A percentile compares a stretch with the other conserved stretches of the same genome.
phyloP scores from a whole-genome alignment of 2,329 filamentous ascomycete genomes.

The Neofusicoccum parvum region DNA sequence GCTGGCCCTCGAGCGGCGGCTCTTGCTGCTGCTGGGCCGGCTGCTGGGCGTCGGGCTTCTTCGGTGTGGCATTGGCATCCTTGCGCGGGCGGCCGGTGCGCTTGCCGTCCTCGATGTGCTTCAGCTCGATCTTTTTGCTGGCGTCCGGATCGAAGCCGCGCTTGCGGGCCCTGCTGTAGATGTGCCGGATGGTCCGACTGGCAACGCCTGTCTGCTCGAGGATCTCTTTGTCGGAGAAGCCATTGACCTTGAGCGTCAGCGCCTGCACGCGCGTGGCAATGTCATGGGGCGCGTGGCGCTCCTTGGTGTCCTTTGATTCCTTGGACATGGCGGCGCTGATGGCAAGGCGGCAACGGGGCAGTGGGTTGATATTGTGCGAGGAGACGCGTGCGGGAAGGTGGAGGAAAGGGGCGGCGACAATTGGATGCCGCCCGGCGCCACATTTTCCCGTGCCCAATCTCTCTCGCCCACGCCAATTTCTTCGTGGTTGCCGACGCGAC shows the following conservation, averaged over 20 bases:
- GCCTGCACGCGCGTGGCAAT: slow-evolving; percentile 22
- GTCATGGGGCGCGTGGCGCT: slow-evolving; percentile 21
- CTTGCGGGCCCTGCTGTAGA: slow-evolving; percentile 21
- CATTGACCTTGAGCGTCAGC: slow-evolving; percentile 22
- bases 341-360: neutral
- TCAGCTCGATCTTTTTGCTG: slow-evolving; percentile 20
- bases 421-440: neutral
- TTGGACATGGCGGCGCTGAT: slow-evolving; percentile 12
- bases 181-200: slow-evolving; percentile 20
- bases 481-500: neutral
- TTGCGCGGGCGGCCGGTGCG: slow-evolving; percentile 21
- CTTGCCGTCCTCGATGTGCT: slow-evolving; percentile 20
- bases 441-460: neutral
- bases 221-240: slow-evolving; percentile 22
- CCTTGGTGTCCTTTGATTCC: slow-evolving; percentile 15
- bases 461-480: neutral
- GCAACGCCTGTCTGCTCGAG: slow-evolving; percentile 22
- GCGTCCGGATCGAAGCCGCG: slow-evolving; percentile 20
- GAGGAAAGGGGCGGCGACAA: slow-evolving; percentile 1
- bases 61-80: slow-evolving; percentile 15
- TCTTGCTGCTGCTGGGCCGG: slow-evolving; percentile 13
- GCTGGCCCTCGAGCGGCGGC: slow-evolving; percentile 13
- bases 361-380: slow-evolving; percentile 17
- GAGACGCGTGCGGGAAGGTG: slow-evolving; percentile 9
- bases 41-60: slow-evolving; percentile 10